Conservation (phyloP, 768 basidiomycete genomes). For the Suillus clintonianus region DNA sequence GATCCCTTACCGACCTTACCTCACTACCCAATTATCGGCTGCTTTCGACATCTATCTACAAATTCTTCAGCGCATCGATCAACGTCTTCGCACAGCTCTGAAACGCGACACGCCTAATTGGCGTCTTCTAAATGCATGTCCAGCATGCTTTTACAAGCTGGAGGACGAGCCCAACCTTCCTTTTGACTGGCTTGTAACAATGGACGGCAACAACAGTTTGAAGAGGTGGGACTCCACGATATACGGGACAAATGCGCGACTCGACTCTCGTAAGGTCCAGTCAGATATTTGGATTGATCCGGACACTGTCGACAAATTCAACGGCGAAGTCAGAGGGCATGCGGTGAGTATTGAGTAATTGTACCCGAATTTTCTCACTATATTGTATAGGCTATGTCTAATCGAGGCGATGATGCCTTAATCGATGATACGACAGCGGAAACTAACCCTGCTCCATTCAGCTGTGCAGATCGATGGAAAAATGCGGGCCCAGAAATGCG, state of each 20-base stretch:
- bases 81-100: constrained; percentile 5
- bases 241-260: neutral
- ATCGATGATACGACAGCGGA: too few relatives aligned
- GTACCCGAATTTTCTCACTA: too few relatives aligned
- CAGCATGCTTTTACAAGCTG: constrained; percentile 8
- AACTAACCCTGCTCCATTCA: neutral
- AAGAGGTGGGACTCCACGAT: neutral
- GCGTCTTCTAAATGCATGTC: constrained; percentile 9
- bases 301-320: neutral
- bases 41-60: constrained; percentile 13
- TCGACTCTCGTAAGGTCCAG: neutral
- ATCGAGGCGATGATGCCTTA: too few relatives aligned
- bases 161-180: neutral
- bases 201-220: constrained; percentile 4
- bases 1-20: constrained; percentile 1
- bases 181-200: neutral
- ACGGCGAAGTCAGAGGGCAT: neutral
- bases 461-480: neutral
- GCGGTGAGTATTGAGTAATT: too few relatives aligned
- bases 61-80: constrained; percentile 5
- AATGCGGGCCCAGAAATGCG: neutral
- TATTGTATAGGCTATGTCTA: too few relatives aligned
- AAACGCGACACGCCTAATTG: constrained; percentile 11
- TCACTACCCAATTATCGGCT: neutral
- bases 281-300: neutral